These are phyloP conservation scores for Tephrocybe sp. DNA, from an alignment of 768 basidiomycete genomes.

Conservation along the genomic window DNA sequence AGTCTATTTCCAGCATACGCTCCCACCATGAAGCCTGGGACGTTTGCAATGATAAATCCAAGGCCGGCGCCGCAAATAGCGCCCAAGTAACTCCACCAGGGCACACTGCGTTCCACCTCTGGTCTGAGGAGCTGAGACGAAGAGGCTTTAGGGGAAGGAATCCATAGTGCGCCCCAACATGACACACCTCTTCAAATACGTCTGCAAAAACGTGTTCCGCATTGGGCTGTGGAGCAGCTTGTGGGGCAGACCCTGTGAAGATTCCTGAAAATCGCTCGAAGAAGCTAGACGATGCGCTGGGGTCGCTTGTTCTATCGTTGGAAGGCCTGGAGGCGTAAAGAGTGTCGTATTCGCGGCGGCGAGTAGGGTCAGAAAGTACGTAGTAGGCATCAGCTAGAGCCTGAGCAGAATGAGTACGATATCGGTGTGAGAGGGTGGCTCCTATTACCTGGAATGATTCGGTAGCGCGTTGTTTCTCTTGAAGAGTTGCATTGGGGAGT, in stretches of 20 bases:
- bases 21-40: constrained; percentile 85
- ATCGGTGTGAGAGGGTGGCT: neutral
- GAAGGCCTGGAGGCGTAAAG: constrained; percentile 57
- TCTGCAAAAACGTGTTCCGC: constrained; percentile 84
- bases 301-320: constrained; percentile 57
- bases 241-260: constrained; percentile 45
- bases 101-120: constrained; percentile 69
- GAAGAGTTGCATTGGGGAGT: constrained; percentile 63
- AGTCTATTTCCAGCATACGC: constrained; percentile 88
- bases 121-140: constrained; percentile 66
- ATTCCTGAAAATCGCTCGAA: constrained; percentile 74
- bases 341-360: constrained; percentile 71
- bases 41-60: constrained; percentile 66
- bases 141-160: neutral
- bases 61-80: constrained; percentile 70
- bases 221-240: constrained; percentile 55
- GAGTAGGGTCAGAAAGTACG: constrained; percentile 78
- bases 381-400: constrained; percentile 94
- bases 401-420: constrained; percentile 32
- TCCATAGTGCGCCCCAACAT: neutral
- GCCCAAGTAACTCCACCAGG: constrained; percentile 80
- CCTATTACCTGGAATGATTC: constrained; percentile 82
- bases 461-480: constrained; percentile 75
- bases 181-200: constrained; percentile 84
- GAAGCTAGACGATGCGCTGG: constrained; percentile 70